A percentile compares a stretch with the other conserved stretches of the same genome.
Evolutionary conservation across 192 early-diverging fungal genomes (phyloP).

Genomic region (Phycomyces nitens): DNA sequence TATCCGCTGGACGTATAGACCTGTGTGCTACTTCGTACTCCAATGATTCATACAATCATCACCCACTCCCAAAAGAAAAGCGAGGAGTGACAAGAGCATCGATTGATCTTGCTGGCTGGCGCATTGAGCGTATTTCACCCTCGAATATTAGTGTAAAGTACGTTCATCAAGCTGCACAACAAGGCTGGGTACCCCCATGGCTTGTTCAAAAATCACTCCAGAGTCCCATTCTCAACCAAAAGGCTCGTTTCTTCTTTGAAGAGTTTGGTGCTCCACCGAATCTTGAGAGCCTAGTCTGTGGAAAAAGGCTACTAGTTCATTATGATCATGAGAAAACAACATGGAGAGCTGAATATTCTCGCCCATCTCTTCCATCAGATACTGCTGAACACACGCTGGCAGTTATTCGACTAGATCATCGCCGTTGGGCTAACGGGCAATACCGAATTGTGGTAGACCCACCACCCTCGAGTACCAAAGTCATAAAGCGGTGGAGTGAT

Average conservation of each 20-base stretch:
- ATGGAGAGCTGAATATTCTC: conserved; percentile 34
- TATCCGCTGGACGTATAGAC: conserved; percentile 16
- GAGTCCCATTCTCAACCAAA: background rate
- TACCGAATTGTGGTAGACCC: conserved; percentile 46
- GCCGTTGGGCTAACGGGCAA: conserved; percentile 31
- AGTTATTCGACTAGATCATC: conserved; percentile 36
- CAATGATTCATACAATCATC: conserved; percentile 19
- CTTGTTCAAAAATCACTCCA: conserved; percentile 25
- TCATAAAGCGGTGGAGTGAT: conserved; percentile 34
- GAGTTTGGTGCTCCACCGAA: conserved; percentile 24
- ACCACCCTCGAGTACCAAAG: conserved; percentile 40
- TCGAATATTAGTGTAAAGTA: conserved; percentile 34
- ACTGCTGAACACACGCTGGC: background rate
- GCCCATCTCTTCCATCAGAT: background rate
- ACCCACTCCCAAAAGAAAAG: conserved; percentile 20
- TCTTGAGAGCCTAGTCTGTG: conserved; percentile 14
- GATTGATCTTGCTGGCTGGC: conserved; percentile 22
- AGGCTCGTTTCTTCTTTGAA: conserved; percentile 2
- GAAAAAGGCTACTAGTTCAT: conserved; percentile 3
- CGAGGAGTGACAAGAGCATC: conserved; percentile 15
- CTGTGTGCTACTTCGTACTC: conserved; percentile 17
- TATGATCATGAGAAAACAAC: conserved; percentile 22
- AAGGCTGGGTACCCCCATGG: conserved; percentile 41
- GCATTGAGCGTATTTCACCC: conserved; percentile 26
- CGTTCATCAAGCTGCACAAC: conserved; percentile 31